phyloP scores from a whole-genome alignment of 495 filamentous ascomycete genomes.

The Wilcoxina mikolae region DNA sequence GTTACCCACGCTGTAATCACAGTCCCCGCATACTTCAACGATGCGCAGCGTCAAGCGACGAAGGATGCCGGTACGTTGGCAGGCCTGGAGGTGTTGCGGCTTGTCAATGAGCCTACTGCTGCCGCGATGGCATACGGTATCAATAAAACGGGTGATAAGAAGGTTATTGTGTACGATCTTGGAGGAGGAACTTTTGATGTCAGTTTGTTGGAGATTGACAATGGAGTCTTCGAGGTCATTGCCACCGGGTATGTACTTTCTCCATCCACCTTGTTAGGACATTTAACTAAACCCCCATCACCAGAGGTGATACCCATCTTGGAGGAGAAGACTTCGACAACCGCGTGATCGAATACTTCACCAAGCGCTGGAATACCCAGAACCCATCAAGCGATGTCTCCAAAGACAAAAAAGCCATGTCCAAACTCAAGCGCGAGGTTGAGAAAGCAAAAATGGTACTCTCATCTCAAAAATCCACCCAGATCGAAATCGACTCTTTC shows the following conservation, averaged over 20 bases:
- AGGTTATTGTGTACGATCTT: slow-evolving; percentile 94
- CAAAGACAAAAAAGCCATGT: slow-evolving; percentile 96
- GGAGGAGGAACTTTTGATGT: slow-evolving; percentile 99
- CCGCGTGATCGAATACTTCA: slow-evolving; percentile 90
- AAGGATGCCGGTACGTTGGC: slow-evolving; percentile 92
- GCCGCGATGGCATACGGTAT: slow-evolving; percentile 78
- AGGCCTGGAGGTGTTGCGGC: slow-evolving; percentile 88
- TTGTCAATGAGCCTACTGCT: slow-evolving; percentile 87
- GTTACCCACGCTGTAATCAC: slow-evolving; percentile 94
- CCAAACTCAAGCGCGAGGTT: slow-evolving; percentile 98
- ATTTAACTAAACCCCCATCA: not conserved
- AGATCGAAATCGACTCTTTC: slow-evolving; percentile 95
- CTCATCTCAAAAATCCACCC: slow-evolving; percentile 93
- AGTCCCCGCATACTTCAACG: slow-evolving; percentile 97
- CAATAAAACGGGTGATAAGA: slow-evolving; percentile 60
- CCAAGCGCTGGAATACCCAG: slow-evolving; percentile 99
- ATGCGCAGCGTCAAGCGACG: slow-evolving; percentile 92
- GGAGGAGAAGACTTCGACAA: slow-evolving; percentile 99
- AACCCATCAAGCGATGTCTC: slow-evolving; percentile 67
- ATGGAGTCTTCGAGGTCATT: slow-evolving; percentile 93
- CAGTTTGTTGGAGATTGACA: slow-evolving; percentile 86
- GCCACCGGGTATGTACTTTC: slow-evolving; percentile 45
- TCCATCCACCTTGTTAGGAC: not conserved
- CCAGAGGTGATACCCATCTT: slow-evolving; percentile 91
- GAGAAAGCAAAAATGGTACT: slow-evolving; percentile 99